Base-by-base conservation (phyloP, 1,284 basidiomycete species). In the Irpex lacteus region DNA sequence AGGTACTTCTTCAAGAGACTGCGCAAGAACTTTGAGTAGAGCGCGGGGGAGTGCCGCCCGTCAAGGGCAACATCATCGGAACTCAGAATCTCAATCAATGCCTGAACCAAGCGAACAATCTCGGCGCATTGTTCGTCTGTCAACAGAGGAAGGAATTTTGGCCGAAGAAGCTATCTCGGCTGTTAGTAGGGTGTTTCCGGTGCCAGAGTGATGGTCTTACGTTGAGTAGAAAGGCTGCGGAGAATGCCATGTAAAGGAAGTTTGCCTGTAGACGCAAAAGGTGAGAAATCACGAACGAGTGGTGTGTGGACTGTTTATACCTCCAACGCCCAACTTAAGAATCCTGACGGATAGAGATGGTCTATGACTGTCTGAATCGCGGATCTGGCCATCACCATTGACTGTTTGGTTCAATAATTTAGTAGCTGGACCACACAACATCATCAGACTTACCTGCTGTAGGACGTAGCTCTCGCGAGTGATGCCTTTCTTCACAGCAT, bases 221-320 rank as follows among this genome's bases (percentile, higher is more conserved):
- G 70, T 86, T 85, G 50, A 86, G 75, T 15, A 87, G 70, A 70
- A 85, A 86, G 2, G 84, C 85, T 18, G 85, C 83, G 3, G 87
- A 85, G 70, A 87, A 89, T 5, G 86, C 78, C 36, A 87, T 81
- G 68, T 82, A 83, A 9, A 85, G 74, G 66, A 84, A 85, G 66
- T 82, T 67, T 1, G 70, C 69, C 67, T 73, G 57, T 8, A 54
- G 18, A 13, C 49, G 32, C 2, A 9, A 56, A 2, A 9, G 11
- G 57, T 50, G 3, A 65, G 69, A 19, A 75, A 68, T 62, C 72
- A 72, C 54, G 76, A 65, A 58, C 73, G 72, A 61, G 72, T n/a
- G 9, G 3, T 21, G 18, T 7, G n/a, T 49, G 38, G 34, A 38
- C 1, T 75, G 73, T 59, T 26, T 77, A 79, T 18, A 82, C 80